phyloP scores from a whole-genome alignment of 2,329 filamentous ascomycete species.

The Thermothelomyces thermophilus region DNA sequence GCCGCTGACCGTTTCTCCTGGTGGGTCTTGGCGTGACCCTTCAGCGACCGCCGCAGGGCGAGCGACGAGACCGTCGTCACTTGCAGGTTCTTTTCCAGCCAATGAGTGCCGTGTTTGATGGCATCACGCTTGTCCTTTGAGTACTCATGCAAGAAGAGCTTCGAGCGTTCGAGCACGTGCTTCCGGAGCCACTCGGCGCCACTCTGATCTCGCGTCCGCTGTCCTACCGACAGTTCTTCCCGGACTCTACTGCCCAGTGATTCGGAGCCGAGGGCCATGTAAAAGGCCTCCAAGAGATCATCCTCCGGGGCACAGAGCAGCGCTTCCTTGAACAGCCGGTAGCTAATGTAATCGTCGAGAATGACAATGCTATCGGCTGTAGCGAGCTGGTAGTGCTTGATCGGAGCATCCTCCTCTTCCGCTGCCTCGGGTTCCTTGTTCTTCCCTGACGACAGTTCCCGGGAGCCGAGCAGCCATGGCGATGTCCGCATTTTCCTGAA shows the following conservation, averaged over 20 bases:
- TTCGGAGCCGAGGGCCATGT: constrained; percentile 70
- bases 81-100: constrained; percentile 78
- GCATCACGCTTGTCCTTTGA: constrained; percentile 62
- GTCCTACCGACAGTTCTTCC: constrained; percentile 68
- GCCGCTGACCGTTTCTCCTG: constrained; percentile 71
- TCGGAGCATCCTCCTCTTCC: constrained; percentile 56
- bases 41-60: constrained; percentile 68
- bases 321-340: constrained; percentile 77
- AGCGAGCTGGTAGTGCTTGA: constrained; percentile 74
- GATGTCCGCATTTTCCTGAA: constrained; percentile 69
- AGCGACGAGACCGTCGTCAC: constrained; percentile 76
- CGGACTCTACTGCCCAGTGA: constrained; percentile 71
- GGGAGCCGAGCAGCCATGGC: constrained; percentile 75
- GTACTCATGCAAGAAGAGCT: constrained; percentile 80
- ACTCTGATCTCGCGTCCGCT: constrained; percentile 58
- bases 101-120: constrained; percentile 82
- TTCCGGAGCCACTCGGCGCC: constrained; percentile 65
- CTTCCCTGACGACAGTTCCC: constrained; percentile 54
- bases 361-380: constrained; percentile 67
- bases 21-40: constrained; percentile 61
- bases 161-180: constrained; percentile 78
- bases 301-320: constrained; percentile 87
- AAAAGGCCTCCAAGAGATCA: constrained; percentile 78
- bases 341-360: constrained; percentile 82
- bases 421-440: constrained; percentile 45